phyloP scores from a whole-genome alignment of 2,329 filamentous ascomycete species.

The Fusarium sp. region DNA sequence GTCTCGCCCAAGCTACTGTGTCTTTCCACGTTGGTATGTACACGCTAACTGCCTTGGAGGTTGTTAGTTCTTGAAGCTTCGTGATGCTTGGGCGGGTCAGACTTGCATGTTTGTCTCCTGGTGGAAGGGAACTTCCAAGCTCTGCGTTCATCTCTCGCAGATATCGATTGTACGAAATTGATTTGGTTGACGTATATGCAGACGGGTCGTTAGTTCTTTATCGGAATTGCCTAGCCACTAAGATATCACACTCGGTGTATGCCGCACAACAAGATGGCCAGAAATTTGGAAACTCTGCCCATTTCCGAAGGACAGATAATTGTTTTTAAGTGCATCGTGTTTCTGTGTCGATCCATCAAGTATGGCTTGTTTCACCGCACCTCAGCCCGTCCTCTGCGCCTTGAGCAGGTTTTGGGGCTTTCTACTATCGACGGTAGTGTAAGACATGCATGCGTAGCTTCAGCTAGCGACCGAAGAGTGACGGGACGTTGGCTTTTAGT shows the following conservation, averaged over 20 bases:
- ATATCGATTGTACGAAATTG: no score
- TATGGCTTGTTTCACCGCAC: neutral
- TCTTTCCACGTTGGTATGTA: slow-evolving; percentile 50
- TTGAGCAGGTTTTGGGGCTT: slow-evolving; percentile 1
- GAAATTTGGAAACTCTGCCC: neutral
- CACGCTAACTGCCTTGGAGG: slow-evolving; percentile 47
- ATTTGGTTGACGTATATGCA: neutral
- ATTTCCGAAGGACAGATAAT: neutral
- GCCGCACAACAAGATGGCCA: neutral
- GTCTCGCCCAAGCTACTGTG: slow-evolving; percentile 42
- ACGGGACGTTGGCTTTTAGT: neutral
- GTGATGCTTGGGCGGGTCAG: neutral
- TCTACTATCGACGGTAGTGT: neutral
- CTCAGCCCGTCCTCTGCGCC: neutral
- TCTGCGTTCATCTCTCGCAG: slow-evolving; percentile 13
- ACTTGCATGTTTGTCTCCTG: slow-evolving; percentile 47
- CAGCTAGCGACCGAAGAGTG: neutral
- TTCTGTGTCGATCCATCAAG: neutral
- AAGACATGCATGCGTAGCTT: slow-evolving; percentile 21
- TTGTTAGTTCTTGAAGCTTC: neutral
- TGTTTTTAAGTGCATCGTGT: neutral
- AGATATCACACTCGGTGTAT: neutral
- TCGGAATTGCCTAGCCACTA: neutral
- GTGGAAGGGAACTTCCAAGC: slow-evolving; percentile 44
- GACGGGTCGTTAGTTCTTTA: neutral